These are phyloP conservation scores for Torulaspora maleeae DNA, from an alignment of 805 yeast species.

Conservation along the genomic window DNA sequence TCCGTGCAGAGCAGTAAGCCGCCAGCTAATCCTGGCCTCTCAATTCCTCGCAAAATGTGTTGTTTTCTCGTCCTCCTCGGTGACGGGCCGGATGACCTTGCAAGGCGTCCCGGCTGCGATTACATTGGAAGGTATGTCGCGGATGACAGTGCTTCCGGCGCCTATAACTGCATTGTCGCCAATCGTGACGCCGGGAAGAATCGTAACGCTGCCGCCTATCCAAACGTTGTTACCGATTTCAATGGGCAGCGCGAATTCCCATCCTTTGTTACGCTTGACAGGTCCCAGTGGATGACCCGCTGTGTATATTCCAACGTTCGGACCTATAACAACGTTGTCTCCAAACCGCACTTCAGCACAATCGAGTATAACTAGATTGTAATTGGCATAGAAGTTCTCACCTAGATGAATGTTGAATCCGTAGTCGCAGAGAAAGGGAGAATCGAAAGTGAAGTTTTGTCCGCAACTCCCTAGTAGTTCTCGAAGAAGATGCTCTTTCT, in stretches of 20 bases:
- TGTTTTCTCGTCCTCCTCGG: slow-evolving; percentile 1
- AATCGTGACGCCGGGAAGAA: slow-evolving; percentile 62
- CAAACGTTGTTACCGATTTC: slow-evolving; percentile 61
- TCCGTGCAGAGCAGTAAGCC: too few species aligned
- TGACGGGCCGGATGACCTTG: slow-evolving; percentile 37
- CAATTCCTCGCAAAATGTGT: background rate
- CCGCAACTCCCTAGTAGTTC: slow-evolving; percentile 48
- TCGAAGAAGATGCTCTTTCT: slow-evolving; percentile 9
- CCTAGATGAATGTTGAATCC: slow-evolving; percentile 60
- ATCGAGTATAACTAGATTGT: slow-evolving; percentile 51
- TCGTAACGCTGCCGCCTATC: slow-evolving; percentile 53
- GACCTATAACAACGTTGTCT: slow-evolving; percentile 55
- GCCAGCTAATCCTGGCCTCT: too few species aligned
- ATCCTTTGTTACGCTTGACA: slow-evolving; percentile 34
- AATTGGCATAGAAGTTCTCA: slow-evolving; percentile 55
- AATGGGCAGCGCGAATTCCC: slow-evolving; percentile 55
- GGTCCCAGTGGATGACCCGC: slow-evolving; percentile 64
- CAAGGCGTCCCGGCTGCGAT: slow-evolving; percentile 67
- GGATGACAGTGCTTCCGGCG: slow-evolving; percentile 63
- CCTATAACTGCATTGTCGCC: slow-evolving; percentile 61
- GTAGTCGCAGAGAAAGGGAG: slow-evolving; percentile 61
- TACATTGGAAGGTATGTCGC: slow-evolving; percentile 49
- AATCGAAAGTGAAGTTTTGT: slow-evolving; percentile 43
- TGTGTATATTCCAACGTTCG: slow-evolving; percentile 53
- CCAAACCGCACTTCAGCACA: slow-evolving; percentile 59